phyloP scores from a whole-genome alignment of 306 rosid species.

The Carpinus viminea region DNA sequence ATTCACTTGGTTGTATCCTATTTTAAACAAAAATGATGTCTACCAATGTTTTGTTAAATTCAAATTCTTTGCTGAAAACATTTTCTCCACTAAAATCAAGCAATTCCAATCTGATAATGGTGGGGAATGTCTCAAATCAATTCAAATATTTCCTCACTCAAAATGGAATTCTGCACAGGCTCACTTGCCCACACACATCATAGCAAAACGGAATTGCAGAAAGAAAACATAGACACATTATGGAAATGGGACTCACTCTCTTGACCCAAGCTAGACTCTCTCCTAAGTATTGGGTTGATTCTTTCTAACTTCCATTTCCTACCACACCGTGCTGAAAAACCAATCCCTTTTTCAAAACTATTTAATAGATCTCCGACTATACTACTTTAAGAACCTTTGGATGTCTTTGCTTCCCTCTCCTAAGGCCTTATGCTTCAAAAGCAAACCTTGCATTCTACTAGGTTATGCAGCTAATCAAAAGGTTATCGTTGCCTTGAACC shows the following conservation, averaged over 20 bases:
- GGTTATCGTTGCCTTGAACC: too few relatives aligned
- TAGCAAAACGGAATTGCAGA: neutral
- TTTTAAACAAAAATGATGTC: neutral
- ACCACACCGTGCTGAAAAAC: neutral
- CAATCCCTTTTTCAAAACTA: neutral
- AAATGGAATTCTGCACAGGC: neutral
- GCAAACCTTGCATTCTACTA: too few relatives aligned
- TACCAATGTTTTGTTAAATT: neutral
- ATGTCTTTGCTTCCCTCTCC: neutral
- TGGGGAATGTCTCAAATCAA: too few relatives aligned
- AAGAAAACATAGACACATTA: neutral
- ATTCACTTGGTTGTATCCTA: neutral
- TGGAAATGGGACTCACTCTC: too few relatives aligned
- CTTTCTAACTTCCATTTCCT: neutral
- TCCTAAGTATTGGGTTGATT: neutral
- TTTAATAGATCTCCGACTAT: neutral
- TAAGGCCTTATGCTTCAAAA: neutral
- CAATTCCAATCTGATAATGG: too few relatives aligned
- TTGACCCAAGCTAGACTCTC: neutral
- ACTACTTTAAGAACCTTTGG: neutral
- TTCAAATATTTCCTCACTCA: neutral
- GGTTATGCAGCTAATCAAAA: too few relatives aligned
- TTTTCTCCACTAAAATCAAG: too few relatives aligned
- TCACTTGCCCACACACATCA: neutral
- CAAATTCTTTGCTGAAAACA: neutral